Evolutionary conservation across 495 filamentous ascomycete species (phyloP).

Genomic region (Aspergillus diversus): DNA sequence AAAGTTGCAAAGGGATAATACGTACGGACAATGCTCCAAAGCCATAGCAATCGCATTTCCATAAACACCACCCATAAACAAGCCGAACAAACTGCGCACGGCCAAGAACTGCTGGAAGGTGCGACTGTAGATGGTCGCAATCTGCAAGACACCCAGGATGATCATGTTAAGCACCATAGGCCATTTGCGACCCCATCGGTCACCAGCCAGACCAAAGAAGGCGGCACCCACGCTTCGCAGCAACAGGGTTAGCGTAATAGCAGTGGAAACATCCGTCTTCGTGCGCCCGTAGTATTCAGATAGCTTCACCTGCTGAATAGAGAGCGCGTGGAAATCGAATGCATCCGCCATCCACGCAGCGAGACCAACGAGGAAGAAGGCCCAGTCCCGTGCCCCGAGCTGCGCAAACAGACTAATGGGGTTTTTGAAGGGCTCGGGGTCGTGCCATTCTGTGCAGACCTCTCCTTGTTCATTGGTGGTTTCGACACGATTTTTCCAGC

Average conservation of each 20-base stretch:
- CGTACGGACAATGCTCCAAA: constrained; percentile 71
- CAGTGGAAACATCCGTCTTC: constrained; percentile 69
- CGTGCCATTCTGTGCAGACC: constrained; percentile 59
- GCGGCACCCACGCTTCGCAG: constrained; percentile 72
- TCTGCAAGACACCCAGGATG: constrained; percentile 63
- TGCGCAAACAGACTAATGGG: constrained; percentile 63
- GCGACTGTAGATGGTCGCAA: constrained; percentile 70
- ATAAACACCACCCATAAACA: constrained; percentile 84
- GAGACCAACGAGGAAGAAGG: constrained; percentile 70
- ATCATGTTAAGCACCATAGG: constrained; percentile 77
- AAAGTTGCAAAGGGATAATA: neutral
- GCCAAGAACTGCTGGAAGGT: constrained; percentile 72
- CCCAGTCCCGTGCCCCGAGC: constrained; percentile 59
- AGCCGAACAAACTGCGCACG: constrained; percentile 69
- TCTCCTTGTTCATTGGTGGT: constrained; percentile 62
- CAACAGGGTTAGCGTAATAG: constrained; percentile 74
- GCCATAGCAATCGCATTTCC: constrained; percentile 81
- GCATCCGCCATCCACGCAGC: constrained; percentile 70
- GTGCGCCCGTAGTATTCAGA: constrained; percentile 63
- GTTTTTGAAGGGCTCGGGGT: constrained; percentile 60
- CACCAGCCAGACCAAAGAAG: constrained; percentile 71
- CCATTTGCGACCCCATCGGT: constrained; percentile 78
- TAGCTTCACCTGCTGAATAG: constrained; percentile 72
- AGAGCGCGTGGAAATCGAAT: constrained; percentile 78
- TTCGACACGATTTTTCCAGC: constrained; percentile 66